A percentile compares a stretch with the other conserved stretches of the same genome.
Conservation (phyloP, 306 rosid species). For the Pterocarpus santalinus region DNA sequence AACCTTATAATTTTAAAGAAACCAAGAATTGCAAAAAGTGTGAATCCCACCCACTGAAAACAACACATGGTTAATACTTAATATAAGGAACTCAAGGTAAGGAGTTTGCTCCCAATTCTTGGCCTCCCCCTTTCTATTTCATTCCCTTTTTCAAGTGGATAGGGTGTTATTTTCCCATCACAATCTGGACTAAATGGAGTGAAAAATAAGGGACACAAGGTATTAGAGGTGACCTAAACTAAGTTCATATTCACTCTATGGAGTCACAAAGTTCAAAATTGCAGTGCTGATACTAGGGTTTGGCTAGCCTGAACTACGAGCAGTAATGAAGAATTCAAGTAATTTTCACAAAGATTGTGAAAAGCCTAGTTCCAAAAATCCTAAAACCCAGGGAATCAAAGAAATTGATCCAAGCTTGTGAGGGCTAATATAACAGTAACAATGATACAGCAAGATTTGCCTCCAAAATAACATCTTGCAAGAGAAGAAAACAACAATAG, state of each 20-base stretch:
- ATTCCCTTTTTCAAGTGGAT: not conserved
- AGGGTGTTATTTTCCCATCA: not conserved
- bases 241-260: not conserved
- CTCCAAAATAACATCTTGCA: not conserved
- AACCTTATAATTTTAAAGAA: not conserved
- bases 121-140: not conserved
- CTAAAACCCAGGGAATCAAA: conserved; percentile 3
- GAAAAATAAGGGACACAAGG: conserved; percentile 2
- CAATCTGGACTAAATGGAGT: not conserved
- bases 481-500: not conserved
- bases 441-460: conserved; percentile 21
- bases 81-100: not conserved
- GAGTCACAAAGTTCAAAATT: conserved; percentile 9
- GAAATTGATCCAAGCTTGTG: not conserved
- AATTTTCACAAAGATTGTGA: not conserved
- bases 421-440: not conserved
- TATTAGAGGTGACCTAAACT: conserved; percentile 15
- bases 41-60: conserved; percentile 7
- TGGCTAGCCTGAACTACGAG: not conserved
- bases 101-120: not conserved
- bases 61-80: not conserved
- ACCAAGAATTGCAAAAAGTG: not conserved
- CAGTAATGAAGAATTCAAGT: not conserved
- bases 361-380: not conserved
- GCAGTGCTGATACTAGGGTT: not conserved